Evolutionary conservation across 106 monocot genomes (phyloP).

Genomic region (Triglochin maritima): DNA sequence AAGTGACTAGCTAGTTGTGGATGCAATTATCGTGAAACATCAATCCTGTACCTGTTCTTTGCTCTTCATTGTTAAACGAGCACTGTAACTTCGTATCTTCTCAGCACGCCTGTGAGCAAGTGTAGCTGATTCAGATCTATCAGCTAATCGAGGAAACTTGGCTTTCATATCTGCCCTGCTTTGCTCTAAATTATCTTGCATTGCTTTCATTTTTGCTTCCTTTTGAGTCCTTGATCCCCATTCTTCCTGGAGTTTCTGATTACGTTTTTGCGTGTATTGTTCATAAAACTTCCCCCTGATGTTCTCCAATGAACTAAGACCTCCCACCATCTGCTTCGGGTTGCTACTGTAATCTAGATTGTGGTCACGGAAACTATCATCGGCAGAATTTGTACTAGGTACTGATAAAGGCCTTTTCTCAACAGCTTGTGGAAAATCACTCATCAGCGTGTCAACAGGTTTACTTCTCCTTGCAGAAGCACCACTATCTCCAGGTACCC

Average conservation of each 20-base stretch:
- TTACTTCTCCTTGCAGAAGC: constrained; percentile 42
- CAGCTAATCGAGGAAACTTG: constrained; percentile 30
- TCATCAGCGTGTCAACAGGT: constrained; percentile 14
- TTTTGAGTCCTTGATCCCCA: constrained; percentile 45
- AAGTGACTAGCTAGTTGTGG: neutral
- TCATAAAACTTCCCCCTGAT: constrained; percentile 61
- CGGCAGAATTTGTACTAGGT: neutral
- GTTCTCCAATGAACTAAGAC: constrained; percentile 29
- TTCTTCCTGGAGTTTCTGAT: constrained; percentile 67
- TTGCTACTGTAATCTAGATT: constrained; percentile 15
- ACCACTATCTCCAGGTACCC: constrained; percentile 17
- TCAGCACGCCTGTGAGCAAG: constrained; percentile 10
- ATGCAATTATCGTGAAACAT: neutral
- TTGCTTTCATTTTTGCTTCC: constrained; percentile 69
- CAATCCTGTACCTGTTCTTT: constrained; percentile 14
- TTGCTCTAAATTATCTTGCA: constrained; percentile 68
- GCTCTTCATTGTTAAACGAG: constrained; percentile 5
- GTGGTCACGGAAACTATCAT: no score
- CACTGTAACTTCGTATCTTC: constrained; percentile 12
- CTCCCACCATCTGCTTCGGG: constrained; percentile 15
- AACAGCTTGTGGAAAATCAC: constrained; percentile 7
- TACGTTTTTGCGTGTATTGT: constrained; percentile 69
- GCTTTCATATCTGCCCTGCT: constrained; percentile 62
- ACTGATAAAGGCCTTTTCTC: neutral
- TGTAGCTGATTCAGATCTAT: constrained; percentile 4